Base-by-base conservation (phyloP, 75 land plant genomes). In the Pseudotsuga menziesii region DNA sequence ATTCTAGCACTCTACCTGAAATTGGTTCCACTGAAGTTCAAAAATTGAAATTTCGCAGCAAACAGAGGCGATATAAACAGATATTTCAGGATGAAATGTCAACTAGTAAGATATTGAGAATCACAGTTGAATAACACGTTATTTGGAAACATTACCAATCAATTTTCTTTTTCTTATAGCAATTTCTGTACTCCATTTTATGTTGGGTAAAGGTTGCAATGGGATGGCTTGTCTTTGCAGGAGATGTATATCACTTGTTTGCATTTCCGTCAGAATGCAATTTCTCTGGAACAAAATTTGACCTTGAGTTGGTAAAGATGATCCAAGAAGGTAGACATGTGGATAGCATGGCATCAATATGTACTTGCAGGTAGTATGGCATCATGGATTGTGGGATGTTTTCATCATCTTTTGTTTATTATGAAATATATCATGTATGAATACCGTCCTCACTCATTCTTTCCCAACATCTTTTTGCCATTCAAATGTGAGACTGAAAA, bases 201-300 rank as follows among this genome's bases (percentile, higher is more conserved):
- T 26, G 19, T 19, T 29, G 57, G 25, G 26, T 23, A 22, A 29
- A 74, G 35, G 36, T 52, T 59, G 11, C 16, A 67, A 23, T 20
- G 17, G 36, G 80, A 20, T 76, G 59, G 52, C 59, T 32, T 59
- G 23, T 61, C 26, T 22, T 22, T 85, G 78, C 85, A 93, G 98
- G 84, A 58, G 78, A 73, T 58, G 59, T 81, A 5, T 86, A 80
- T 82, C 87, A 90, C 61, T 79, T 96, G 59, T 96, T 96, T 83
- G 94, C 99, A 60, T 93, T 96, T 59, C 99, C 99, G 2, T 87
- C 94, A n/a, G 99, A 96, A 78, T 94, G 97, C 82, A 96, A 96
- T 83, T 96, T 96, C 76, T 94, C 99, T 57, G 99, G 99, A 57
- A 61, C 41, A 61, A 93, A 80, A 76, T 96, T 89, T 75, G 75